Percentiles rank a stretch among this genome's conserved stretches.
Evolutionary conservation across 2,329 filamentous ascomycete species (phyloP).

Genomic region (Xylaria sp.): DNA sequence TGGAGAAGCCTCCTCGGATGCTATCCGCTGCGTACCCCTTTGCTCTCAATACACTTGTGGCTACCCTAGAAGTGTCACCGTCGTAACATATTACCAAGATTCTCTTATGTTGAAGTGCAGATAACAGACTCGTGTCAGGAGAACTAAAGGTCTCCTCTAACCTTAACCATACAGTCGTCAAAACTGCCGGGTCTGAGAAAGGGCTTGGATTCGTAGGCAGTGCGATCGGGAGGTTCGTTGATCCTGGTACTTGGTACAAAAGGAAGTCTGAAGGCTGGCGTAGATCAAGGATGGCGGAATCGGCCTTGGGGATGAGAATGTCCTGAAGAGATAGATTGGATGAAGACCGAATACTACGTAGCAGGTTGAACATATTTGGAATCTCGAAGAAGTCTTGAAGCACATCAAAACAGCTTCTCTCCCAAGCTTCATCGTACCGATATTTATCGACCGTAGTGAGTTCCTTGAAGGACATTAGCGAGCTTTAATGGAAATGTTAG

Average conservation of each 20-base stretch:
- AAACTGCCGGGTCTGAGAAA: background rate
- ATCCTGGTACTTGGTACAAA: background rate
- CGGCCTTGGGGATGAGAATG: background rate
- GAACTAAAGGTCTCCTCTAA: background rate
- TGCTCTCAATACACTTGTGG: constrained; percentile 63
- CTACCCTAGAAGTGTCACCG: constrained; percentile 64
- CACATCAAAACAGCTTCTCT: constrained; percentile 54
- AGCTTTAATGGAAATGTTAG: background rate
- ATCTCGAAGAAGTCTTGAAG: constrained; percentile 52
- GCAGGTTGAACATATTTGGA: constrained; percentile 11
- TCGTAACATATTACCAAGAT: constrained; percentile 56
- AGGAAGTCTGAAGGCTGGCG: background rate
- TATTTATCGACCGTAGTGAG: constrained; percentile 46
- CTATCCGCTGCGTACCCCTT: constrained; percentile 60
- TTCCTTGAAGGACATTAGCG: background rate
- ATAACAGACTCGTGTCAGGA: background rate
- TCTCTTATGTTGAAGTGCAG: background rate
- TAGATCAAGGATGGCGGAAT: background rate
- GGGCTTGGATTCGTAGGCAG: background rate
- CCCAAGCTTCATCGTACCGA: constrained; percentile 66
- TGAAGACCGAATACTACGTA: constrained; percentile 8
- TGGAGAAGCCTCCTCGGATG: constrained; percentile 54
- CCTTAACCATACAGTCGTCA: background rate
- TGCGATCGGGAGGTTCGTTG: background rate
- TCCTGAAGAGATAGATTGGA: background rate